Evolutionary conservation across 805 yeast genomes (phyloP), one percentile per base, ranked within the genome.

Genomic region (Wickerhamiella spandovensis): DNA sequence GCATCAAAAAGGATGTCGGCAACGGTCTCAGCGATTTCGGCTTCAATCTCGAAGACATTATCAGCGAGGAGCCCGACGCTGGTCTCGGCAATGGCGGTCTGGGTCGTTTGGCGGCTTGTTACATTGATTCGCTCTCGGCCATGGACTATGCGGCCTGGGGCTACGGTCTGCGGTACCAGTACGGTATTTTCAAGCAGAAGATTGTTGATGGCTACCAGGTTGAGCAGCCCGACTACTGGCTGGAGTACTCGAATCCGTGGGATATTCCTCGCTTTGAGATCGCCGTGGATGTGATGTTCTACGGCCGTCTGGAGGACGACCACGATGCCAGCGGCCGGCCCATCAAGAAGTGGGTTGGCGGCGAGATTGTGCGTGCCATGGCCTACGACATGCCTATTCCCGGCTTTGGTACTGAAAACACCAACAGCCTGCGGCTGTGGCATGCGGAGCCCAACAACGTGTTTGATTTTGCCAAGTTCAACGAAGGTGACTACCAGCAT

Each of bases 81-180:
- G 96, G 88, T 23, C 74, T 88, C 50, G 97, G 97, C 61, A 89
- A 89, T 62, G 97, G 97, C 63, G 97, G 97, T 56, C 72, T 88
- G 51, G 97, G 97, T 55, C 78, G 97, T 64, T 73, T 88, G 62
- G 96, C 96, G 21, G 95, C 96, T 20, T 89, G 96, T 68, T 88
- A 87, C 64, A 78, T 88, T 46, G 96, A 89, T 68, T 86, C 95
- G 1, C 70, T 88, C 64, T 78, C 92, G 35, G 80, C 95, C 4
- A 82, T 84, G 56, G 81, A 84, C 66, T 85, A 84, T 65, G 87
- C 94, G 17, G 95, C 95, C 48, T 88, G 97, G 97, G 97, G 97
- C 55, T 88, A 88, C 65, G 96, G 97, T 53, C 71, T 88, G 58
- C 82, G 95, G 64, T 88, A 88, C 70, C 87, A 87, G 67, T 88